Evolutionary conservation across 352 stramenopile genomes (phyloP).

Genomic region (Phytopythium cucurbitacearum): DNA sequence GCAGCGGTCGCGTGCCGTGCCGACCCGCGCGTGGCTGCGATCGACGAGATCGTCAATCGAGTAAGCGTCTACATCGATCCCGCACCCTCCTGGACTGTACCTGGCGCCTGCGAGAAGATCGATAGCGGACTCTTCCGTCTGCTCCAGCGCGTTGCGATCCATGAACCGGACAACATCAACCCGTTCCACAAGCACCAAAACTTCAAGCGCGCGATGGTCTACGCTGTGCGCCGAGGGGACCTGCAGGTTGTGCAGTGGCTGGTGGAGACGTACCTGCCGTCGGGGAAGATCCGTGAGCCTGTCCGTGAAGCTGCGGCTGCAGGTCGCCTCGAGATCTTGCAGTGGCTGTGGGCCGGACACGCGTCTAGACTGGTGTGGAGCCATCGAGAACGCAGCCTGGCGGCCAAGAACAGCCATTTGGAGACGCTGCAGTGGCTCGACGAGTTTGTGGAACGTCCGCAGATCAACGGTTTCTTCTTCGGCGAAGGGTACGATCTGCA

Average conservation of each 20-base stretch:
- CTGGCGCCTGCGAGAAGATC: background rate
- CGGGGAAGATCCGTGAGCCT: constrained; percentile 15
- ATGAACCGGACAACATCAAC: constrained; percentile 7
- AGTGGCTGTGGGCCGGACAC: constrained; percentile 1
- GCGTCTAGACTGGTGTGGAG: constrained; percentile 7
- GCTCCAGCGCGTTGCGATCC: constrained; percentile 4
- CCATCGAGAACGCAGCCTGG: background rate
- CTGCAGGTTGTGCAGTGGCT: constrained; percentile 4
- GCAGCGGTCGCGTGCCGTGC: too few species aligned
- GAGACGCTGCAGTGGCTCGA: background rate
- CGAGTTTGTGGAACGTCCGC: constrained; percentile 1
- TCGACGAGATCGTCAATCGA: too few species aligned
- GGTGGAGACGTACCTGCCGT: constrained; percentile 2
- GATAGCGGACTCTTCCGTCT: constrained; percentile 15
- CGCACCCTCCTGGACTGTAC: too few species aligned
- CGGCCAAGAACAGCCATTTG: constrained; percentile 8
- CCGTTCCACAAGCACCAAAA: constrained; percentile 6
- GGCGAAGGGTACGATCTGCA: constrained; percentile 13
- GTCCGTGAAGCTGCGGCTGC: constrained; percentile 11
- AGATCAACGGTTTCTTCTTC: constrained; percentile 5
- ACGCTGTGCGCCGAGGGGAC: constrained; percentile 1
- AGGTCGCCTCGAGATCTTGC: constrained; percentile 8
- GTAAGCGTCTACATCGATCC: too few species aligned
- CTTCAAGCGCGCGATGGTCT: constrained; percentile 13
- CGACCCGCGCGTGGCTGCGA: too few species aligned